Conservation (phyloP, 2,329 filamentous ascomycete species). For the Kalaharituber pfeilii region DNA sequence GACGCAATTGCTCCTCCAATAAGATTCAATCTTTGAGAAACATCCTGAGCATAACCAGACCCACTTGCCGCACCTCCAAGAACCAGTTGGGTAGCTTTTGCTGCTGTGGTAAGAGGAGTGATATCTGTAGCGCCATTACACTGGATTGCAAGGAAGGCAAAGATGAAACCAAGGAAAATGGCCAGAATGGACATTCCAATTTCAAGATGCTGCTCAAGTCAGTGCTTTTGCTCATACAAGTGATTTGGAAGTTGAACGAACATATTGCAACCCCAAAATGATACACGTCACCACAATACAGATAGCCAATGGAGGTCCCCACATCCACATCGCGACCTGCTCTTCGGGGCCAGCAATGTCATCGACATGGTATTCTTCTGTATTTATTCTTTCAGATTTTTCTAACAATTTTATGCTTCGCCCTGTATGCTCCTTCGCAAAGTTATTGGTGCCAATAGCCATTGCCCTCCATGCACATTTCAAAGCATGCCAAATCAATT, state of each 20-base stretch:
- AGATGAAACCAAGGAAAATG: conserved; percentile 41
- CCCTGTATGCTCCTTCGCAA: conserved; percentile 23
- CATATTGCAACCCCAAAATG: conserved; percentile 30
- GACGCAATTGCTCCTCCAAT: conserved; percentile 43
- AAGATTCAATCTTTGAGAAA: conserved; percentile 46
- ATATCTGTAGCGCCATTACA: conserved; percentile 43
- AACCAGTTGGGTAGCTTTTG: conserved; percentile 52
- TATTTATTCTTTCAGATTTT: conserved; percentile 20
- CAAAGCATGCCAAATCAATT: conserved; percentile 32
- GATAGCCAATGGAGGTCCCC: conserved; percentile 32
- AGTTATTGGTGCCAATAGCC: conserved; percentile 30
- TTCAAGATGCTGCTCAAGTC: conserved; percentile 29
- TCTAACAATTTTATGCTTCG: conserved; percentile 32
- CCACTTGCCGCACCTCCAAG: conserved; percentile 46
- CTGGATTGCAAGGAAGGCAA: conserved; percentile 44
- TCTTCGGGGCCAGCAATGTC: conserved; percentile 21
- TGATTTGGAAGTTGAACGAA: background rate
- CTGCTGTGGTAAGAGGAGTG: conserved; percentile 47
- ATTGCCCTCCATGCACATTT: conserved; percentile 34
- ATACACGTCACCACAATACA: conserved; percentile 36
- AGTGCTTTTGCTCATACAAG: background rate
- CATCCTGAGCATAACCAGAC: conserved; percentile 29
- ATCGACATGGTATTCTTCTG: conserved; percentile 6
- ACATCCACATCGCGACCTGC: conserved; percentile 31
- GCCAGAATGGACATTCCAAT: conserved; percentile 40